Conservation (phyloP, 1,284 basidiomycete genomes). For the Cystobasidium slooffiae region DNA sequence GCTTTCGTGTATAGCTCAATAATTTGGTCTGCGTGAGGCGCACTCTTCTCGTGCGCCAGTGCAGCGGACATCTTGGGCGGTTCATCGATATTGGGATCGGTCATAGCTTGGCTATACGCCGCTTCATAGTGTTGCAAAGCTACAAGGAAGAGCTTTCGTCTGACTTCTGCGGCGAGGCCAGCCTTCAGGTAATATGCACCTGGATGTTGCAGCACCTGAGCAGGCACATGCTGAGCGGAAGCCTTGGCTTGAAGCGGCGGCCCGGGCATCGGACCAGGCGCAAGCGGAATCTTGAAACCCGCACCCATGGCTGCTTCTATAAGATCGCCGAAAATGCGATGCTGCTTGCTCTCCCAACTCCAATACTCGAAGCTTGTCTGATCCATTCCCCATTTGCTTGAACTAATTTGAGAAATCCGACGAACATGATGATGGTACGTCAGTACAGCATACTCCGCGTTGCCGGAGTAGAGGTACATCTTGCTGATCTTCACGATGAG, state of each 20-base stretch:
- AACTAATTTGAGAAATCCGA: constrained; percentile 78
- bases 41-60: constrained; percentile 82
- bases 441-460: constrained; percentile 73
- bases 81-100: constrained; percentile 17
- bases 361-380: constrained; percentile 95
- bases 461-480: constrained; percentile 83
- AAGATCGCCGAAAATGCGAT: constrained; percentile 84
- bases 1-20: constrained; percentile 90
- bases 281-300: constrained; percentile 65
- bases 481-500: constrained; percentile 88
- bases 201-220: constrained; percentile 75
- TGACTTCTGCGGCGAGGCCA: constrained; percentile 76
- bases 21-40: constrained; percentile 78
- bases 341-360: constrained; percentile 94
- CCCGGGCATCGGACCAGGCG: constrained; percentile 60
- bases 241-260: constrained; percentile 55
- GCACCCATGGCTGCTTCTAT: constrained; percentile 76
- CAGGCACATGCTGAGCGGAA: constrained; percentile 55
- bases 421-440: constrained; percentile 83
- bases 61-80: constrained; percentile 54
- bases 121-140: constrained; percentile 30
- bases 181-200: constrained; percentile 90
- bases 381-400: constrained; percentile 93
- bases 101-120: constrained; percentile 44
- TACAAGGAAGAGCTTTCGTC: constrained; percentile 70